Conservation (phyloP, 306 rosid genomes). For the Fagus crenata region DNA sequence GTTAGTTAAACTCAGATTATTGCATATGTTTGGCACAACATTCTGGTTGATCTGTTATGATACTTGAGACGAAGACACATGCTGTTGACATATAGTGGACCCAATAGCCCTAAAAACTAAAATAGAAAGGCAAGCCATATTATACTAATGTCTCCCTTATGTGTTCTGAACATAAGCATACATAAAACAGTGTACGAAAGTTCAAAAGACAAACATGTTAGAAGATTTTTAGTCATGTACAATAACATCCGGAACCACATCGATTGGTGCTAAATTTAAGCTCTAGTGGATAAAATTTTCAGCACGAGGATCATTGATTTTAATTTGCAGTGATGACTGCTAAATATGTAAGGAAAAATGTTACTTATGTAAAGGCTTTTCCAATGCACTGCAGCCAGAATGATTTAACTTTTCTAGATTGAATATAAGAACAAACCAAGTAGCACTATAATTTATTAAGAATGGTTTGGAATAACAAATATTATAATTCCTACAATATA, state of each 20-base stretch:
- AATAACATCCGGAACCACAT: neutral
- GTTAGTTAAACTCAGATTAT: neutral
- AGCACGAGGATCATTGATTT: neutral
- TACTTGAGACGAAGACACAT: slow-evolving; percentile 40
- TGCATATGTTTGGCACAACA: slow-evolving; percentile 19
- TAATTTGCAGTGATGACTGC: neutral
- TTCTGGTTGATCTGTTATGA: slow-evolving; percentile 18
- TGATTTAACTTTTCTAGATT: neutral
- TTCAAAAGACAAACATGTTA: neutral
- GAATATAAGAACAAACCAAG: slow-evolving; percentile 9
- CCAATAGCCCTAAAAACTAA: slow-evolving; percentile 10
- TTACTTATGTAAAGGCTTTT: neutral
- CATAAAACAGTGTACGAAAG: neutral
- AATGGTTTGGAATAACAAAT: neutral
- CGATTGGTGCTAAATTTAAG: neutral
- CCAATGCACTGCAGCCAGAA: neutral
- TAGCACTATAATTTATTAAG: neutral
- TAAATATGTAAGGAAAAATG: neutral
- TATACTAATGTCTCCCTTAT: neutral
- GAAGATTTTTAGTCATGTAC: neutral
- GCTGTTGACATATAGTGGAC: slow-evolving; percentile 27
- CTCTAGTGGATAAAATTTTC: neutral
- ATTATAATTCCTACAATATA: neutral
- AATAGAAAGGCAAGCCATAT: neutral
- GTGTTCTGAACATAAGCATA: neutral